Conservation (phyloP, 208 protist species). For the Trypanosoma mega region DNA sequence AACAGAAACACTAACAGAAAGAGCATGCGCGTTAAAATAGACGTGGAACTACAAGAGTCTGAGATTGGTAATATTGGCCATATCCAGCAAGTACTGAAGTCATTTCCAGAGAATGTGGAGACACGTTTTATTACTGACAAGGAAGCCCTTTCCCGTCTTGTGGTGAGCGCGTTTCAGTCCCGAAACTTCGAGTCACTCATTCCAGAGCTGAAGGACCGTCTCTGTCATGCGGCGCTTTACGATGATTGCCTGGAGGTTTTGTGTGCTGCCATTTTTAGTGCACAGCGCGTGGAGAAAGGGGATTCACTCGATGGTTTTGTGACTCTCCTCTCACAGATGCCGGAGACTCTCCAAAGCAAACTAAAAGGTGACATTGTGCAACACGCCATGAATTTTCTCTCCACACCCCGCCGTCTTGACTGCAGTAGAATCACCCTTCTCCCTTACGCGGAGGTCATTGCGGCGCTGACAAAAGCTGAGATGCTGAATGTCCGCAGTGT, state of each 20-base stretch:
- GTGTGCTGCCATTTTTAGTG: slow-evolving; percentile 73
- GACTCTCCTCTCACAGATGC: slow-evolving; percentile 49
- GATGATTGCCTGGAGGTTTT: slow-evolving; percentile 66
- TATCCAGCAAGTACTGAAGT: slow-evolving; percentile 54
- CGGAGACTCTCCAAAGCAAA: slow-evolving; percentile 34
- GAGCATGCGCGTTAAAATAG: slow-evolving; percentile 76
- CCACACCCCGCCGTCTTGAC: slow-evolving; percentile 62
- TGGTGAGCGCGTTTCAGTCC: slow-evolving; percentile 51
- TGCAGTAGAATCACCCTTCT: slow-evolving; percentile 72
- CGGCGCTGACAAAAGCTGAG: slow-evolving; percentile 59
- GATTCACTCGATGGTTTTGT: slow-evolving; percentile 68
- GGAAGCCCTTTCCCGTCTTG: slow-evolving; percentile 37
- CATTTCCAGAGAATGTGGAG: slow-evolving; percentile 34
- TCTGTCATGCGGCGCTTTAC: slow-evolving; percentile 40
- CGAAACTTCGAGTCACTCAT: slow-evolving; percentile 55
- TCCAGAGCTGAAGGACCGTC: slow-evolving; percentile 54
- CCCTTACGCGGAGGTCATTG: slow-evolving; percentile 80
- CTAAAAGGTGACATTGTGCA: slow-evolving; percentile 69
- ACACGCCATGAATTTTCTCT: slow-evolving; percentile 68
- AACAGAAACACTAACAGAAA: not conserved
- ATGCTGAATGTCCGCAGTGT: slow-evolving; percentile 69
- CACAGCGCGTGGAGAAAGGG: slow-evolving; percentile 48
- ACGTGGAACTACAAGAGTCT: slow-evolving; percentile 66
- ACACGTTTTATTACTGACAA: slow-evolving; percentile 72
- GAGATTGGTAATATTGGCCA: slow-evolving; percentile 50